Evolutionary conservation across 2,329 filamentous ascomycete species (phyloP).

Genomic region (Diaporthe aspalathi): DNA sequence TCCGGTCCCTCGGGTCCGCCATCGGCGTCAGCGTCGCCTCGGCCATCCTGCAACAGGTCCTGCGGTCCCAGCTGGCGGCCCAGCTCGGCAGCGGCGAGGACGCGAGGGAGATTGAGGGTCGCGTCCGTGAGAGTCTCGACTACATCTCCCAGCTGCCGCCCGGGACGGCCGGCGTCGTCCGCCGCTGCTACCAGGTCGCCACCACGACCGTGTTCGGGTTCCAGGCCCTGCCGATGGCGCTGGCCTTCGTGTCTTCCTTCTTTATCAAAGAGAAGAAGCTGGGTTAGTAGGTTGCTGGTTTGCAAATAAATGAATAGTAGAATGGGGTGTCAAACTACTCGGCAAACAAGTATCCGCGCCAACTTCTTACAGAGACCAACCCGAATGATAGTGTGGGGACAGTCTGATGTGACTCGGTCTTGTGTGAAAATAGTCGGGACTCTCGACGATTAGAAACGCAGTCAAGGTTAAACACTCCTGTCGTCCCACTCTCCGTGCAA

Average conservation of each 20-base stretch:
- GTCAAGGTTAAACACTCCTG: background rate
- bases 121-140: conserved; percentile 76
- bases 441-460: background rate
- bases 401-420: too few species aligned
- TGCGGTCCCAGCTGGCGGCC: conserved; percentile 66
- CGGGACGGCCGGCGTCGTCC: conserved; percentile 67
- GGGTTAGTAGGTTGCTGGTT: conserved; percentile 45
- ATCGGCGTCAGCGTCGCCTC: conserved; percentile 78
- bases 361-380: background rate
- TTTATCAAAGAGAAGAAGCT: conserved; percentile 71
- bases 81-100: conserved; percentile 67
- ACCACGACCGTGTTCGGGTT: conserved; percentile 56
- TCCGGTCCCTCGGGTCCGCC: conserved; percentile 82
- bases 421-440: too few species aligned
- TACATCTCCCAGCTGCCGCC: conserved; percentile 75
- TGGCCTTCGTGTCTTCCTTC: conserved; percentile 54
- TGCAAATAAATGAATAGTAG: background rate
- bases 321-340: background rate
- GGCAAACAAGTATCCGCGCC: too few species aligned
- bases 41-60: conserved; percentile 76
- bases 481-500: background rate
- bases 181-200: conserved; percentile 71
- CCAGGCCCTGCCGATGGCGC: conserved; percentile 49
- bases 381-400: background rate
- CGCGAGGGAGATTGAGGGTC: conserved; percentile 73